Conservation (phyloP, 2,329 filamentous ascomycete genomes). For the Ceratocystis diversiconidia region DNA sequence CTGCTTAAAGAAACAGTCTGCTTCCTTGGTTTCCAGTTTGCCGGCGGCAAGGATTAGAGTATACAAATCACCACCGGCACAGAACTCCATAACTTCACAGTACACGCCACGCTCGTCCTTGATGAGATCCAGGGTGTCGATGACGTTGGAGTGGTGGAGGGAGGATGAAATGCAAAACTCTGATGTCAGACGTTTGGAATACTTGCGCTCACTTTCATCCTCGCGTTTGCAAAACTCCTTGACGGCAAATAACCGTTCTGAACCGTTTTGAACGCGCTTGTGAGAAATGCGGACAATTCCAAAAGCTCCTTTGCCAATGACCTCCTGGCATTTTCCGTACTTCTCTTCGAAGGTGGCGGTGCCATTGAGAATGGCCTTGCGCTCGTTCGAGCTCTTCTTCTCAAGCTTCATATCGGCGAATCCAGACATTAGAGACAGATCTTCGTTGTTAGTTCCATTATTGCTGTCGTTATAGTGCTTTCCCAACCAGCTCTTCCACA, state of each 20-base stretch:
- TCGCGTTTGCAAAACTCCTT: conserved; percentile 94
- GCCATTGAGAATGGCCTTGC: conserved; percentile 42
- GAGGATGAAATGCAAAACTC: conserved; percentile 98
- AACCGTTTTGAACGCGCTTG: conserved; percentile 75
- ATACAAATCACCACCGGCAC: conserved; percentile 89
- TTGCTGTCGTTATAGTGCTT: conserved; percentile 61
- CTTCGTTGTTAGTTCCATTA: conserved; percentile 33
- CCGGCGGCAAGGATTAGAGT: conserved; percentile 81
- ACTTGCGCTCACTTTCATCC: conserved; percentile 91
- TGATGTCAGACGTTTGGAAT: conserved; percentile 90
- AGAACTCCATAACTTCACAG: conserved; percentile 99
- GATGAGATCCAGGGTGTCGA: conserved; percentile 88
- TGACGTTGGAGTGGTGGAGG: conserved; percentile 91
- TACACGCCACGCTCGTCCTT: conserved; percentile 95
- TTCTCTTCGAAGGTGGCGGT: conserved; percentile 72
- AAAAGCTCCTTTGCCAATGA: conserved; percentile 90
- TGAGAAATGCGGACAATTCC: conserved; percentile 95
- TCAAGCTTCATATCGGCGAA: conserved; percentile 75
- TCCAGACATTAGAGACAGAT: conserved; percentile 81
- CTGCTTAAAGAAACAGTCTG: conserved; percentile 98
- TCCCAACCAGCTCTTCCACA: conserved; percentile 76
- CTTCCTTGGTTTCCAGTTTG: conserved; percentile 82
- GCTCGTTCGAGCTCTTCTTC: conserved; percentile 17
- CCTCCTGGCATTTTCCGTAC: conserved; percentile 95
- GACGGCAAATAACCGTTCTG: conserved; percentile 88